Percentiles rank a stretch among this genome's conserved stretches.
Conservation (phyloP, 257 asterid species). For the Nicotiana tomentosiformis region DNA sequence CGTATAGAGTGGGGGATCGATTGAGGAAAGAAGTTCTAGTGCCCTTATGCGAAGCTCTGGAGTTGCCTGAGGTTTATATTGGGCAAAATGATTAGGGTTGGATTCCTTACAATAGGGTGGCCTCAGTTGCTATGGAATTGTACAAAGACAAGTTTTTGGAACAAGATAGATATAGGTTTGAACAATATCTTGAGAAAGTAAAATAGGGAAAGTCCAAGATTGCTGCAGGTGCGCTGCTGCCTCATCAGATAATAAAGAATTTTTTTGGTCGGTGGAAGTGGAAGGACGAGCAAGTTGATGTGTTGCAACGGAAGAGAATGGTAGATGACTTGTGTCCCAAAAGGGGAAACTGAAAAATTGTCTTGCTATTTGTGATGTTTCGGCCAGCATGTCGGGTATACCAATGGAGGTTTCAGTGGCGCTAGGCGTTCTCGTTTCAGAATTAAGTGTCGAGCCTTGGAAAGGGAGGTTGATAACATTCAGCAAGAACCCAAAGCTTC, state of each 20-base stretch:
- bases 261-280: not conserved
- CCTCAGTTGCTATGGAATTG: constrained; percentile 43
- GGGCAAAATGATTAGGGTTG: constrained; percentile 25
- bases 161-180: constrained; percentile 34
- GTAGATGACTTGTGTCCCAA: constrained; percentile 30
- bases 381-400: constrained; percentile 28
- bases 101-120: constrained; percentile 29
- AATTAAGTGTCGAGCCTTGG: constrained; percentile 40
- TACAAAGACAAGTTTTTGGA: constrained; percentile 28
- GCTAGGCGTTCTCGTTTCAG: constrained; percentile 40
- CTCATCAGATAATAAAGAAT: constrained; percentile 26
- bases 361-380: constrained; percentile 38
- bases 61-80: constrained; percentile 47
- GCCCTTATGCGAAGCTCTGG: constrained; percentile 35
- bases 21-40: constrained; percentile 48
- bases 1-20: constrained; percentile 46
- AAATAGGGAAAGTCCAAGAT: constrained; percentile 30
- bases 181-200: constrained; percentile 31
- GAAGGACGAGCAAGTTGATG: constrained; percentile 29
- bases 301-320: constrained; percentile 56
- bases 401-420: constrained; percentile 47
- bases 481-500: constrained; percentile 28
- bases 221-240: constrained; percentile 44
- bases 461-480: constrained; percentile 44
- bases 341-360: constrained; percentile 37